Conservation (phyloP, 345 rosid species). For the Populus nigra region DNA sequence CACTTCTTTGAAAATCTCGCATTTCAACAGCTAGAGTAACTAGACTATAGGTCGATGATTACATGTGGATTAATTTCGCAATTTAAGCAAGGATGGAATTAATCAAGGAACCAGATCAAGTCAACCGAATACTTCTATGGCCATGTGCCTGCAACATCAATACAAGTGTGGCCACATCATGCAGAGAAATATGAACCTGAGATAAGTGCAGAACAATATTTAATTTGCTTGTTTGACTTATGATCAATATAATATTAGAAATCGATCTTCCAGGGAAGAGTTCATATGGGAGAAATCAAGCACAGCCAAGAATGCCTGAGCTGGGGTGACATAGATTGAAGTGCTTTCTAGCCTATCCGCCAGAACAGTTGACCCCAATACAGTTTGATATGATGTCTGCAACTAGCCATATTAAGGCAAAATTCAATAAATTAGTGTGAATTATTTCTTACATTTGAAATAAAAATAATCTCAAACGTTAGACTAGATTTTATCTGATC, state of each 20-base stretch:
- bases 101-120: not conserved
- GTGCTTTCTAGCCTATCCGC: not conserved
- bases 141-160: not conserved
- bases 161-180: not conserved
- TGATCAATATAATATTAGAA: not conserved
- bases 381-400: not conserved
- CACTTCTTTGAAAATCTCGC: too few relatives aligned
- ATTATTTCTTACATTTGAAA: not conserved
- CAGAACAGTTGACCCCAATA: not conserved
- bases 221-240: not conserved
- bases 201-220: not conserved
- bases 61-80: not conserved
- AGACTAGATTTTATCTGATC: not conserved
- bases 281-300: not conserved
- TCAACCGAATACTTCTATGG: not conserved
- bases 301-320: not conserved
- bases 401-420: not conserved
- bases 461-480: not conserved
- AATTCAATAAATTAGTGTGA: not conserved
- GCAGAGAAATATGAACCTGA: not conserved
- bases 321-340: not conserved
- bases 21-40: too few relatives aligned
- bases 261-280: not conserved
- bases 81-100: not conserved
- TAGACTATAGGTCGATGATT: not conserved